Evolutionary conservation across 768 basidiomycete species (phyloP).

Genomic region (Suillus lakei): DNA sequence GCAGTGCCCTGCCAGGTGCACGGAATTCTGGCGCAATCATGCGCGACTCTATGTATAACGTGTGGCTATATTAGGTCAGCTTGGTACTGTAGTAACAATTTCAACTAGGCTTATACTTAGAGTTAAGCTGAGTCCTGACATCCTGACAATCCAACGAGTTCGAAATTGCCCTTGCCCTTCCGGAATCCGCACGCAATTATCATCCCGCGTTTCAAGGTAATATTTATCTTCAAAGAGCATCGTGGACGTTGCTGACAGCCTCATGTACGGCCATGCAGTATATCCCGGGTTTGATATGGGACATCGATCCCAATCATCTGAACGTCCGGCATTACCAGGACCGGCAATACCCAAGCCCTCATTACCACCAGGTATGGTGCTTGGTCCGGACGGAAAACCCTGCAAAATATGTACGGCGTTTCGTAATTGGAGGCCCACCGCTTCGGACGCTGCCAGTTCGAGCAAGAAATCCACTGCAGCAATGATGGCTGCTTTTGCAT

Average conservation of each 20-base stretch:
- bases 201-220: not conserved
- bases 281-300: conserved; percentile 1
- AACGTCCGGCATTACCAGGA: conserved; percentile 6
- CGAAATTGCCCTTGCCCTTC: not conserved
- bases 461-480: conserved; percentile 34
- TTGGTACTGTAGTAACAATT: too few relatives aligned
- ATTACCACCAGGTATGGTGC: conserved; percentile 82
- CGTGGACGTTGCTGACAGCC: not conserved
- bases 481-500: conserved; percentile 40
- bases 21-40: not conserved
- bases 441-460: conserved; percentile 31
- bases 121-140: too few relatives aligned
- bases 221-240: not conserved
- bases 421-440: conserved; percentile 63
- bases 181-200: not conserved
- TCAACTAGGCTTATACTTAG: too few relatives aligned
- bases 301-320: conserved; percentile 6
- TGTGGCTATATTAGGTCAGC: not conserved
- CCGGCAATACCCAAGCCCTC: conserved; percentile 20
- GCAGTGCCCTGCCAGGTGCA: not conserved
- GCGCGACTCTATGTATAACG: not conserved
- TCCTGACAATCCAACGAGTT: not conserved
- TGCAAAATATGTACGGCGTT: conserved; percentile 92
- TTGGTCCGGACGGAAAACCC: conserved; percentile 93
- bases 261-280: not conserved